These are phyloP conservation scores for Pseudognaphalium luteoalbum DNA, from an alignment of 129 eudicot genomes.

Conservation along the genomic window DNA sequence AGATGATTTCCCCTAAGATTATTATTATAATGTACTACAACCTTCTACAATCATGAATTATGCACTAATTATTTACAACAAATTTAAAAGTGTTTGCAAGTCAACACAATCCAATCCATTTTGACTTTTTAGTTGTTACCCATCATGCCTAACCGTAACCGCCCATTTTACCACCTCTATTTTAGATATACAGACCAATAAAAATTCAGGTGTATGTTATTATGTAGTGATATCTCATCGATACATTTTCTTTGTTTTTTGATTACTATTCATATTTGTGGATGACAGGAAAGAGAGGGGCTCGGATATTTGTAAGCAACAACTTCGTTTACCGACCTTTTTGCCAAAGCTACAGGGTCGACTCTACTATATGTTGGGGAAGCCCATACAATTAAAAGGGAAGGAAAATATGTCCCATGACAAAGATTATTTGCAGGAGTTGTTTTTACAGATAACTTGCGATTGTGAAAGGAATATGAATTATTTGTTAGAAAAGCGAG, in stretches of 20 bases:
- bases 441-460: background rate
- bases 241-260: background rate
- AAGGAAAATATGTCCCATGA: background rate
- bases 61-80: too few species aligned
- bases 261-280: background rate
- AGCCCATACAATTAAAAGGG: conserved; percentile 3
- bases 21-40: too few species aligned
- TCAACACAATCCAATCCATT: background rate
- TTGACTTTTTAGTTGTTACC: background rate
- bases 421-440: background rate
- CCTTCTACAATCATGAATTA: too few species aligned
- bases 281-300: background rate
- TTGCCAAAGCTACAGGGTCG: conserved; percentile 18
- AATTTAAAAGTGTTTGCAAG: background rate
- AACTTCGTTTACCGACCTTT: background rate
- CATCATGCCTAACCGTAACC: background rate
- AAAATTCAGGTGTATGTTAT: background rate
- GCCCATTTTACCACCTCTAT: background rate
- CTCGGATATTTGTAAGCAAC: background rate
- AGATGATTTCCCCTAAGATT: too few species aligned
- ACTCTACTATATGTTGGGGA: conserved; percentile 11
- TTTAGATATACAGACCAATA: background rate
- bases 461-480: background rate
- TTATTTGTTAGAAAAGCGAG: background rate
- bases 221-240: background rate